Evolutionary conservation across 2,329 filamentous ascomycete species (phyloP).

Genomic region (Alternaria panax): DNA sequence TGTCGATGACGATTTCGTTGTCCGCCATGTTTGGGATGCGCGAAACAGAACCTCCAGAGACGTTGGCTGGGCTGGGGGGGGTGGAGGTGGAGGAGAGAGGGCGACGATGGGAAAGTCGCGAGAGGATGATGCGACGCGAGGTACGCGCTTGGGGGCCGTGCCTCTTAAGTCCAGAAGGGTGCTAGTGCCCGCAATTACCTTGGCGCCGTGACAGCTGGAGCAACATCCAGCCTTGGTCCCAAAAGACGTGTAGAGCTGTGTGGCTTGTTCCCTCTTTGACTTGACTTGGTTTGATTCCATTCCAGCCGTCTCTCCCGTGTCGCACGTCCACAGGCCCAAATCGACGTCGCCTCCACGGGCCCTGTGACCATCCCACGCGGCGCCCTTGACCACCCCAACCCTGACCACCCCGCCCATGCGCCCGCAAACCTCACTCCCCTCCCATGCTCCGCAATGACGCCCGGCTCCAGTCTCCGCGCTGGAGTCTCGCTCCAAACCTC

Average conservation of each 20-base stretch:
- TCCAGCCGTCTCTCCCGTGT: too few relatives aligned
- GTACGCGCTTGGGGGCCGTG: slow-evolving; percentile 25
- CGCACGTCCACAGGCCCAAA: too few relatives aligned
- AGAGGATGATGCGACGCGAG: slow-evolving; percentile 29
- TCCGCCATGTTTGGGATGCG: slow-evolving; percentile 60
- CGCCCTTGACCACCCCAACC: not conserved
- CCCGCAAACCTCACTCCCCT: slow-evolving; percentile 23
- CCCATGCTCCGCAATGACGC: slow-evolving; percentile 48
- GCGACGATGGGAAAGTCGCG: slow-evolving; percentile 35
- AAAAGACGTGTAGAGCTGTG: not conserved
- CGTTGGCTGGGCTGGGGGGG: slow-evolving; percentile 24
- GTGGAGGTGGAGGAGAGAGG: slow-evolving; percentile 19
- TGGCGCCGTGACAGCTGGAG: not conserved
- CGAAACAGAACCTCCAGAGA: slow-evolving; percentile 20
- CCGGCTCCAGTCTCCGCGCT: slow-evolving; percentile 45
- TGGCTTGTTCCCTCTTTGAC: not conserved
- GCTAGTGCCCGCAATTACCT: not conserved
- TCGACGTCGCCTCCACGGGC: not conserved
- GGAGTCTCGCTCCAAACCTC: slow-evolving; percentile 38
- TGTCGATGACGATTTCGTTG: slow-evolving; percentile 88
- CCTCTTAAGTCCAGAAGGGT: slow-evolving; percentile 13
- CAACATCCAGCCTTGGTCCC: not conserved
- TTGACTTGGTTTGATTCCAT: too few relatives aligned
- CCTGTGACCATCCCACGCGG: slow-evolving; percentile 25
- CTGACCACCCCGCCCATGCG: slow-evolving; percentile 21